phyloP scores from a whole-genome alignment of 2,329 filamentous ascomycete genomes.

The Xylaria sp. region DNA sequence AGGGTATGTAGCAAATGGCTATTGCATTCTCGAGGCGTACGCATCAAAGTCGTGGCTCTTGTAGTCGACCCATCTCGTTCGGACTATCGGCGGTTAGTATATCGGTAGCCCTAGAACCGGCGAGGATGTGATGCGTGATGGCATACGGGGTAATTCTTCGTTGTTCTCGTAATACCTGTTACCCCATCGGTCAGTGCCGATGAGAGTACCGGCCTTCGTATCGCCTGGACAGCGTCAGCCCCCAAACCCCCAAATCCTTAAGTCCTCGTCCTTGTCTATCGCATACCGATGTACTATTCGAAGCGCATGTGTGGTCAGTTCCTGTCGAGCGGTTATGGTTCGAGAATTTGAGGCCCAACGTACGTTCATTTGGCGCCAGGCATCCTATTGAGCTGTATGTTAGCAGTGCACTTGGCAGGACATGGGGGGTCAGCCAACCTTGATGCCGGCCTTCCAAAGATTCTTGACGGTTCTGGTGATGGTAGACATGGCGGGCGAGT shows the following conservation, averaged over 20 bases:
- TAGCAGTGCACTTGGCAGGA: slow-evolving; percentile 47
- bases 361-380: slow-evolving; percentile 93
- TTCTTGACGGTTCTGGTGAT: slow-evolving; percentile 87
- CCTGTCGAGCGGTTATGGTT: slow-evolving; percentile 40
- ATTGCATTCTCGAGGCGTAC: slow-evolving; percentile 56
- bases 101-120: background rate
- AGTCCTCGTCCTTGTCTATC: background rate
- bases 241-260: background rate
- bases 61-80: slow-evolving; percentile 98
- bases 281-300: slow-evolving; percentile 67
- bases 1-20: background rate
- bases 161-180: slow-evolving; percentile 99
- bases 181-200: slow-evolving; percentile 88
- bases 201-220: slow-evolving; percentile 90
- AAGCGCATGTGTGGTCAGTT: slow-evolving; percentile 43
- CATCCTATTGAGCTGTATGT: slow-evolving; percentile 71
- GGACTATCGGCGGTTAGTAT: slow-evolving; percentile 66
- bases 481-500: slow-evolving; percentile 81
- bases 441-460: slow-evolving; percentile 86
- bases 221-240: slow-evolving; percentile 71
- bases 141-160: slow-evolving; percentile 89
- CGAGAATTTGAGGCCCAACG: slow-evolving; percentile 54
- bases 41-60: slow-evolving; percentile 86
- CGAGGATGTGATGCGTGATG: background rate
- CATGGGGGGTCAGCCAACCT: slow-evolving; percentile 65